Conservation (phyloP, 2,329 filamentous ascomycete species). For the Fusarium aywerte region DNA sequence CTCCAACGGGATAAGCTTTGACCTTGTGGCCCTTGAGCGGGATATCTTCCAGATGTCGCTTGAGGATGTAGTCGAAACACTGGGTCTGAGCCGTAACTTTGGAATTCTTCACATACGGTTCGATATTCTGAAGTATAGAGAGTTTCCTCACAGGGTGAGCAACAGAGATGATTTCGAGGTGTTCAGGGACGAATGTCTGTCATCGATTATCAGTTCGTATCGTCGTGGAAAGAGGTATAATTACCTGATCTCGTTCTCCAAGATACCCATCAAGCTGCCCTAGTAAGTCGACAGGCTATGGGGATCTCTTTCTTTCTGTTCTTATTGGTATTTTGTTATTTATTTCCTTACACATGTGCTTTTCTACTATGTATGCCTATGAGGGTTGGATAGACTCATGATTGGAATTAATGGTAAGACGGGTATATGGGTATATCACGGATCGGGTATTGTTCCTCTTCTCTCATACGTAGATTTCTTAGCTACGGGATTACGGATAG, state of each 20-base stretch:
- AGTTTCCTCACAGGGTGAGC: neutral
- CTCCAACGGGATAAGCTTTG: neutral
- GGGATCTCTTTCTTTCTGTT: neutral
- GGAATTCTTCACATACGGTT: neutral
- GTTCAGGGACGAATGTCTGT: neutral
- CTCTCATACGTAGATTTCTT: neutral
- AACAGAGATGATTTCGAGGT: neutral
- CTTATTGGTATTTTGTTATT: neutral
- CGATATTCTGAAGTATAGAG: neutral
- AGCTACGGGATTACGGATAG: too few species aligned
- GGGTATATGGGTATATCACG: neutral
- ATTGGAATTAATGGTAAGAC: neutral
- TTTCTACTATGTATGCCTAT: neutral
- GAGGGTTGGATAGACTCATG: too few species aligned
- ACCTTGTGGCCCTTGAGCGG: neutral
- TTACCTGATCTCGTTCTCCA: neutral
- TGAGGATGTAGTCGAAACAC: neutral
- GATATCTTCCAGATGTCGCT: constrained; percentile 15
- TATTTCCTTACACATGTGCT: neutral
- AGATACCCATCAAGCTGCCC: neutral
- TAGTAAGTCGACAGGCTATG: neutral
- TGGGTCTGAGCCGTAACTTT: neutral
- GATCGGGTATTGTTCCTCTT: neutral
- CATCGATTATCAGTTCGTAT: neutral
- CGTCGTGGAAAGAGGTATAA: neutral